Percentiles rank a stretch among this genome's conserved stretches.
Conservation (phyloP, 1,284 basidiomycete species). For the Trichosporon faecale region DNA sequence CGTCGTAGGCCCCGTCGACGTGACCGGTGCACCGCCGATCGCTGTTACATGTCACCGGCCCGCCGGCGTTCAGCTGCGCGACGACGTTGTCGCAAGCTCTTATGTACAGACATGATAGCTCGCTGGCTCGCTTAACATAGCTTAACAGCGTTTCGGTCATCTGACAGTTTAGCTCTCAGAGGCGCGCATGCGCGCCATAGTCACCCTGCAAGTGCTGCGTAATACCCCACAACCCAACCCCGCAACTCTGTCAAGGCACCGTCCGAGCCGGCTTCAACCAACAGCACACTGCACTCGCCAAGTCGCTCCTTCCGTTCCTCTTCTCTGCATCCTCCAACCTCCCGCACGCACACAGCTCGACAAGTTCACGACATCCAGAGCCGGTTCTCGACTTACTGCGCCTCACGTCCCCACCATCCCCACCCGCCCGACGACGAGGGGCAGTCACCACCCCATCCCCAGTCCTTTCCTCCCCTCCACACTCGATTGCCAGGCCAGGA, state of each 20-base stretch:
- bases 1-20: not conserved
- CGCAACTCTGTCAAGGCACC: not conserved
- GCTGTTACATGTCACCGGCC: not conserved
- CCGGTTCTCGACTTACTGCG: not conserved
- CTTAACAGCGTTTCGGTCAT: not conserved
- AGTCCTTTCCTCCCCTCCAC: not conserved
- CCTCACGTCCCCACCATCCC: not conserved
- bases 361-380: not conserved
- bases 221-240: conserved; percentile 1
- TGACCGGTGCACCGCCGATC: not conserved
- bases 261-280: not conserved
- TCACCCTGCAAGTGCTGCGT: not conserved
- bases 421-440: not conserved
- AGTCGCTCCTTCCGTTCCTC: not conserved
- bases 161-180: not conserved
- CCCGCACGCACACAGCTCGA: not conserved
- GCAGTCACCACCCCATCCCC: not conserved
- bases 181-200: not conserved
- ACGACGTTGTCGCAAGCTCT: too few relatives aligned
- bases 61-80: not conserved
- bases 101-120: not conserved
- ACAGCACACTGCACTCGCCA: not conserved
- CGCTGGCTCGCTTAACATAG: not conserved
- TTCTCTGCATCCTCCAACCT: not conserved
- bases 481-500: not conserved